Base-by-base conservation (phyloP, 1,139 yeast species). In the Zygotorulaspora mrakii region DNA sequence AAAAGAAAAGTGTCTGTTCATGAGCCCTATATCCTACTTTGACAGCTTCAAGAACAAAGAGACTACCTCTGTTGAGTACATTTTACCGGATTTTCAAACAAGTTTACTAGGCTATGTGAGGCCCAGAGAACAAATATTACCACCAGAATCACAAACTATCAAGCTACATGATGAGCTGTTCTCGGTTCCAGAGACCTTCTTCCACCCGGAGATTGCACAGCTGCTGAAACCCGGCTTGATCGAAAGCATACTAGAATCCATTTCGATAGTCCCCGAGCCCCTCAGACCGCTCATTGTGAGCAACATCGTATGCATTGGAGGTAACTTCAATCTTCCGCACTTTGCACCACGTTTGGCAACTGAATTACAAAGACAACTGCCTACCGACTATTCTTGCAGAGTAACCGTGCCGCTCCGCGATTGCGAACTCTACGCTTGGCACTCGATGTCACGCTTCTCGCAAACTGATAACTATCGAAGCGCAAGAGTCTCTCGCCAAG, bases 151-250 rank as follows among this genome's bases (percentile, higher is more conserved):
- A 4, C 96, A 88, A 59, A 70, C 81, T 1, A 66, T 91, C 33
- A 67, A 72, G 30, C 69, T 94, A 9, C 73, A 73, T 21, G 96
- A 89, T 58, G 98, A 94, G 59, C 65, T 96, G 39, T 91, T 91
- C 59, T 72, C 86, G 2, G 75, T 85, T 2, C 96, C 98, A 0
- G 99, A 94, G 58, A 69, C 87, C 1, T 69, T 85, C 35, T 89
- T 86, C 64, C 86, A 82, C 50, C 98, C 99, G 0, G 89, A 83
- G 48, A 78, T 86, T 39, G 76, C 94, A 1, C 88, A 88, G 7
- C 68, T 89, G 35, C 72, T 76, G 46, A 77, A 88, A 51, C 78
- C 91, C 0, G 88, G 89, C 0, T 55, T 82, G 2, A 68, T 80
- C 1, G 94, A 85, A 53, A 73, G 91, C 3, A 78, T 86, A 2